A percentile compares a stretch with the other conserved stretches of the same genome.
Evolutionary conservation across 2,329 filamentous ascomycete genomes (phyloP).

Genomic region (Ceratocystis alfenasii): DNA sequence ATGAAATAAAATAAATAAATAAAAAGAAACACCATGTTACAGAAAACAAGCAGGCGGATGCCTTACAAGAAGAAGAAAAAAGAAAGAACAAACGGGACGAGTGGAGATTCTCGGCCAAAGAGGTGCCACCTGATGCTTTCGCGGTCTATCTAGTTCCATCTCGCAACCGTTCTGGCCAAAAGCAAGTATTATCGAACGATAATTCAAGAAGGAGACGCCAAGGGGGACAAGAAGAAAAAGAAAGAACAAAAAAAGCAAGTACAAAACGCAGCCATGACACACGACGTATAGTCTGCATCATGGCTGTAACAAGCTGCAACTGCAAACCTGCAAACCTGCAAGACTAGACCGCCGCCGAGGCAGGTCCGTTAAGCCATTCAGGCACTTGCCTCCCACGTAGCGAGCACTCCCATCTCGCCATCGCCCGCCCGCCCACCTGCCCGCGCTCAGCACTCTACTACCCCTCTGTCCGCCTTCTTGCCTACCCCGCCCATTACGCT

Average conservation of each 20-base stretch:
- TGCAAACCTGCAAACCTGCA: not conserved
- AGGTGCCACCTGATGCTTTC: not conserved
- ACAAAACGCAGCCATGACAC: not conserved
- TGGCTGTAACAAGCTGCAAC: not conserved
- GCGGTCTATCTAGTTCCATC: not conserved
- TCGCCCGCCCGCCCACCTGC: no score
- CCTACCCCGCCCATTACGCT: no score
- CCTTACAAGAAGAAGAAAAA: not conserved
- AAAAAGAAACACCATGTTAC: not conserved
- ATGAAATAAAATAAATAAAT: not conserved
- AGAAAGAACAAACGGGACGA: not conserved
- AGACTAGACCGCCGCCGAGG: no score
- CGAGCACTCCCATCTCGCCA: no score
- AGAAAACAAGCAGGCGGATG: not conserved
- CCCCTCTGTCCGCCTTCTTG: no score
- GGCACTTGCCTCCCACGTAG: no score
- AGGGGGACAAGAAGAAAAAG: not conserved
- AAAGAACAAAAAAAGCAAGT: not conserved
- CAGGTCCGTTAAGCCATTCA: no score
- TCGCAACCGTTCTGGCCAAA: not conserved
- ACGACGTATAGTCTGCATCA: no score
- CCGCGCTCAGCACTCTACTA: no score
- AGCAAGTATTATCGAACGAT: not conserved
- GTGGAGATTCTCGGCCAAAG: not conserved
- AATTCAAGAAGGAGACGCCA: not conserved